Evolutionary conservation across 371 early-diverging fungal species (phyloP), one percentile per base, ranked within the genome.

Genomic region (Mortierella sp.): DNA sequence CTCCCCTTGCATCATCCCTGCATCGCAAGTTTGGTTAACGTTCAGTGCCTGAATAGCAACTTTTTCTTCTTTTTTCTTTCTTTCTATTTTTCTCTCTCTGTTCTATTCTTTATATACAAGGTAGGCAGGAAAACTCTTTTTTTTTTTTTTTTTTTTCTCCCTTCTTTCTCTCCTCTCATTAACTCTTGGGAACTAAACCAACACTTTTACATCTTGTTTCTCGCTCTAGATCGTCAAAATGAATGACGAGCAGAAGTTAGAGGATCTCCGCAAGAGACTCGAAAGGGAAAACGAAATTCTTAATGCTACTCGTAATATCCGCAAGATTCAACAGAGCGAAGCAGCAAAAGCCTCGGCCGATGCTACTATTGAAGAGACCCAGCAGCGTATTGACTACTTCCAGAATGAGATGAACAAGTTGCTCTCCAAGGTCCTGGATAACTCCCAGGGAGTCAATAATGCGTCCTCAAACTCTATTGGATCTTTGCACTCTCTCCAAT

Each of bases 371-470:
- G 84, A 83, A 39, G 96, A 97, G 66, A 89, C 90, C 37, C 91
- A 94, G 78, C 91, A 91, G 68, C 93, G 94, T 39, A 89, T 97
- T 78, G 91, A 90, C 39, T 97, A 91, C 69, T 91, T 97, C 60
- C 90, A 91, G 52, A 87, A 85, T 16, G 93, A 95, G 78, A 81
- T 93, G 54, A 81, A 81, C 54, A 88, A 89, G 71, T 73, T 94
- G 39, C 67, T 72, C 39, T 71, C 72, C 10, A 77, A 43, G 47
- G 26, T 71, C 28, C 57, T 66, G 51, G 76, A 75, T 30, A 28
- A 40, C 26, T 45, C 67, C 26, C 58, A 51, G 10, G 58, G 60
- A 30, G 35, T 58, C 16, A 37, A 20, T 11, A 58, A 60, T 61
- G 43, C 60, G 22, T 45, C 75, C 10, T 52, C 52, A 39, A 67